Percentiles rank a stretch among this genome's conserved stretches.
These are phyloP conservation scores for Cutaneotrichosporon spelunceum DNA, from an alignment of 1,284 basidiomycete genomes.

Conservation along the genomic window DNA sequence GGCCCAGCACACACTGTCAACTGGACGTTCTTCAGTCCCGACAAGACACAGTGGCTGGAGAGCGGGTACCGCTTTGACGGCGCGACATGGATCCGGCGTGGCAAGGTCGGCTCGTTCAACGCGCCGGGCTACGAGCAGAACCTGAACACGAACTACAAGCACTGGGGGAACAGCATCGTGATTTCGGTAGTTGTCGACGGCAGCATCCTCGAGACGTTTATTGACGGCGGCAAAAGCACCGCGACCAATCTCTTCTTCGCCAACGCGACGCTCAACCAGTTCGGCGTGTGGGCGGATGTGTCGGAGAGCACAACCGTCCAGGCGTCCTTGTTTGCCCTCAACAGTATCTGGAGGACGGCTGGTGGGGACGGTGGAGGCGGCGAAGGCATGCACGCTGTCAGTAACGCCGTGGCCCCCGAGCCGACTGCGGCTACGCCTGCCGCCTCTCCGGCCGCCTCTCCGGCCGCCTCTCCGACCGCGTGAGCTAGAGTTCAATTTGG, in stretches of 20 bases:
- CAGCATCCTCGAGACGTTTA: constrained; percentile 43
- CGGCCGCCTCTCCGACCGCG: neutral
- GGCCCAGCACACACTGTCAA: constrained; percentile 21
- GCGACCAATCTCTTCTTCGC: constrained; percentile 10
- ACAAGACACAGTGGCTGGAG: constrained; percentile 19
- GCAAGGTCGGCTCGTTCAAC: constrained; percentile 4
- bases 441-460: neutral
- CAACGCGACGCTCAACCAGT: neutral
- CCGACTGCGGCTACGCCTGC: neutral
- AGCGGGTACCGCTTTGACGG: neutral
- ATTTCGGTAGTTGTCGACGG: constrained; percentile 39
- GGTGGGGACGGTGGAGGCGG: neutral
- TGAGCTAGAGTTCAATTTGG: neutral
- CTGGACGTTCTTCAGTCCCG: constrained; percentile 29
- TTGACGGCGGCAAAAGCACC: constrained; percentile 26
- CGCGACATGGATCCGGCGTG: neutral
- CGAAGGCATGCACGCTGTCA: neutral
- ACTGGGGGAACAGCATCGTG: neutral
- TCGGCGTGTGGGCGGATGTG: constrained; percentile 7
- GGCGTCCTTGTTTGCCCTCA: neutral
- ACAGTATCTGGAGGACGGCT: neutral
- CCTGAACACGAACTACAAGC: neutral
- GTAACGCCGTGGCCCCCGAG: neutral
- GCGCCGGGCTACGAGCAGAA: neutral
- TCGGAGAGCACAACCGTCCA: neutral